Percentiles rank a stretch among this genome's conserved stretches.
These are phyloP conservation scores for Metschnikowia amazonensis DNA, from an alignment of 805 yeast species.

Conservation along the genomic window DNA sequence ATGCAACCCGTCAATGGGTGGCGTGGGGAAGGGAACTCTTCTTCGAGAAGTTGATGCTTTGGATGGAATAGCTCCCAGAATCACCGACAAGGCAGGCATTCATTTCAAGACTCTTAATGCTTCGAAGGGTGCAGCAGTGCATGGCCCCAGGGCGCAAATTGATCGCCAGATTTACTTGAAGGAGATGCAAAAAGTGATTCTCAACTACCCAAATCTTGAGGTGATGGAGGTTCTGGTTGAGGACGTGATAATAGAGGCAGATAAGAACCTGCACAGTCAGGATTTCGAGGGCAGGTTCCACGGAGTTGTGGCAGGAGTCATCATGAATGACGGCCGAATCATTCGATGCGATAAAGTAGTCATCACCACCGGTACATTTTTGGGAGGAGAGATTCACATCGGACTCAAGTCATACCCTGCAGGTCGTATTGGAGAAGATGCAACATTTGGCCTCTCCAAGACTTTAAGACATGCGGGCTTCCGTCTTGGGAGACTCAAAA, in stretches of 20 bases:
- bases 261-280: conserved; percentile 11
- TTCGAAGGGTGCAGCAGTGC: conserved; percentile 92
- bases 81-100: conserved; percentile 92
- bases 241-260: conserved; percentile 65
- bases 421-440: conserved; percentile 89
- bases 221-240: conserved; percentile 75
- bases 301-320: conserved; percentile 63
- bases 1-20: conserved; percentile 97
- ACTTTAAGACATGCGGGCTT: conserved; percentile 79
- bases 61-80: conserved; percentile 83
- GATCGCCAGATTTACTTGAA: conserved; percentile 74
- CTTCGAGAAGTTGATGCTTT: conserved; percentile 92
- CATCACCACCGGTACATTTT: conserved; percentile 92
- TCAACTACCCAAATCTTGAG: conserved; percentile 51
- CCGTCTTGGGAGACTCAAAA: conserved; percentile 81
- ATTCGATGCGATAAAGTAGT: conserved; percentile 66
- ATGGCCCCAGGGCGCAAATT: conserved; percentile 98
- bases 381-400: conserved; percentile 91
- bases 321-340: conserved; percentile 63
- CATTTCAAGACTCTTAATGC: conserved; percentile 84
- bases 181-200: conserved; percentile 73
- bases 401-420: conserved; percentile 80
- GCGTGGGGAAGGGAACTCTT: conserved; percentile 95
- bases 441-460: conserved; percentile 82
- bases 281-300: conserved; percentile 37